Evolutionary conservation across 768 basidiomycete species (phyloP).

Genomic region (Mycena rebaudengoi): DNA sequence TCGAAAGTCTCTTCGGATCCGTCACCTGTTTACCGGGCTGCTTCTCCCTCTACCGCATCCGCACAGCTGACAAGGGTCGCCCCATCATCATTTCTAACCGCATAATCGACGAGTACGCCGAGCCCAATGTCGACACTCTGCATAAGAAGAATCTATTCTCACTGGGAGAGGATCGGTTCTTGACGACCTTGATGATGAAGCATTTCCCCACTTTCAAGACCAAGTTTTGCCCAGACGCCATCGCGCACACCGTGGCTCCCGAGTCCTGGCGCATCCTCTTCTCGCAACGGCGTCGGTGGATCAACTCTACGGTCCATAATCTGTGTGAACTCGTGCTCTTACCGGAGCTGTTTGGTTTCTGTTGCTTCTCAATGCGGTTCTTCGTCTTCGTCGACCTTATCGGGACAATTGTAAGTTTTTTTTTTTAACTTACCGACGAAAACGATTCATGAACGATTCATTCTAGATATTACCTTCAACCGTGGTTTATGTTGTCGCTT

Average conservation of each 20-base stretch:
- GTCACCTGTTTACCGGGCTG: constrained; percentile 97
- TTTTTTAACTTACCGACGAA: background rate
- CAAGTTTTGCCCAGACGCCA: constrained; percentile 89
- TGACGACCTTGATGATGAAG: constrained; percentile 93
- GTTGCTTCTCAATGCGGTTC: constrained; percentile 96
- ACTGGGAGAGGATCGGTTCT: constrained; percentile 94
- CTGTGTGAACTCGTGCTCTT: constrained; percentile 87
- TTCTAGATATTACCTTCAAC: constrained; percentile 88
- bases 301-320: constrained; percentile 97
- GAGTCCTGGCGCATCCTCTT: constrained; percentile 90
- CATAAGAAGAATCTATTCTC: constrained; percentile 97
- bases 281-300: constrained; percentile 95
- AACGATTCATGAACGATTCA: background rate
- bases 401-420: constrained; percentile 78
- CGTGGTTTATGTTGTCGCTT: constrained; percentile 80
- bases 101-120: constrained; percentile 94
- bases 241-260: constrained; percentile 92
- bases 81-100: constrained; percentile 97
- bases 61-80: constrained; percentile 94
- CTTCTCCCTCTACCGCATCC: constrained; percentile 93
- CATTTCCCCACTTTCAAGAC: constrained; percentile 97
- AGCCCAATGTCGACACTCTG: constrained; percentile 91
- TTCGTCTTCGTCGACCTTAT: constrained; percentile 94
- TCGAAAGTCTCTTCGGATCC: constrained; percentile 92
- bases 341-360: constrained; percentile 92